Evolutionary conservation across 352 stramenopile species (phyloP).

Genomic region (Phytophthora syringae): DNA sequence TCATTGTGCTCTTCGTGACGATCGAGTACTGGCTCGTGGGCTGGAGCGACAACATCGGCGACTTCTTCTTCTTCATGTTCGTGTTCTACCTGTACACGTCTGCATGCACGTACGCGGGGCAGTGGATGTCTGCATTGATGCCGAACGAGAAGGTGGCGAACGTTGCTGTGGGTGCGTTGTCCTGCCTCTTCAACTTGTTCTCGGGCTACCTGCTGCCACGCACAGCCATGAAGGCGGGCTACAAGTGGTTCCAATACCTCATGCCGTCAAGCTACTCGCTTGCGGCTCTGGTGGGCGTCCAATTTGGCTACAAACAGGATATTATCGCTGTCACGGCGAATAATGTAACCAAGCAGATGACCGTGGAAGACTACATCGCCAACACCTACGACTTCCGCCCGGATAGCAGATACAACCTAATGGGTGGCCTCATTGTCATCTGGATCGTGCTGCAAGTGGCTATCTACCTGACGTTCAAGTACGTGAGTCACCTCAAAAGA

Average conservation of each 20-base stretch:
- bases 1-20: no score
- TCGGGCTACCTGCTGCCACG: slow-evolving; percentile 52
- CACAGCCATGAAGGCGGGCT: no score
- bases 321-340: slow-evolving; percentile 22
- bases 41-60: no score
- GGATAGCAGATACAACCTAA: slow-evolving; percentile 52
- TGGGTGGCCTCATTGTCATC: slow-evolving; percentile 55
- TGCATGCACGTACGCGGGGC: no score
- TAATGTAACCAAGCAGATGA: slow-evolving; percentile 21
- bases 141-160: no score
- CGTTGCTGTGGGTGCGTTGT: slow-evolving; percentile 61
- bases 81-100: no score
- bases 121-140: no score
- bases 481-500: slow-evolving; percentile 75
- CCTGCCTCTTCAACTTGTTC: slow-evolving; percentile 66
- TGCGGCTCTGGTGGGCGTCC: slow-evolving; percentile 40
- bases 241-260: slow-evolving; percentile 73
- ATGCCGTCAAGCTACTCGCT: slow-evolving; percentile 69
- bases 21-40: no score
- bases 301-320: slow-evolving; percentile 47
- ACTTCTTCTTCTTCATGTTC: no score
- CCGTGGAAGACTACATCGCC: slow-evolving; percentile 43
- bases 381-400: slow-evolving; percentile 64
- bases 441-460: slow-evolving; percentile 58
- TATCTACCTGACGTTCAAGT: slow-evolving; percentile 69